Evolutionary conservation across 2,329 filamentous ascomycete genomes (phyloP), one percentile per base, ranked within the genome.

Genomic region (Myriosclerotinia scirpicola): DNA sequence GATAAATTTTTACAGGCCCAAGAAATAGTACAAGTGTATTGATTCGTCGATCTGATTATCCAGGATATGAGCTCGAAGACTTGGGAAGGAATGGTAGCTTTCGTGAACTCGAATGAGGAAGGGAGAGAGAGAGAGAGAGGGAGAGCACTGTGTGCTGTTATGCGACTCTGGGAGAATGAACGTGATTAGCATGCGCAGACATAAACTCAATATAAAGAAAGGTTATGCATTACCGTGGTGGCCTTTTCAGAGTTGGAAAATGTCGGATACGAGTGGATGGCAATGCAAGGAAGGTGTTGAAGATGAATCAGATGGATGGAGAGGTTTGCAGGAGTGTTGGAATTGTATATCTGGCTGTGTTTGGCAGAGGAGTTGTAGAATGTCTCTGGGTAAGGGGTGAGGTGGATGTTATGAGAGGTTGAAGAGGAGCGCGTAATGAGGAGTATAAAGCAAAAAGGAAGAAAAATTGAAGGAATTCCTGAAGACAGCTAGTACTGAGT

Each of bases 1-100:
- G 30, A 20, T 11, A 5, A 22, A 14, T 17, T 11, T 1, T 22
- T 11, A 2, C 4, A 20, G 3, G 4, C 12, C 3, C 2, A 1
- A 22, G 44, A 36, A 9, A 50, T 8, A 8, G 22, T 38, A 14
- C 14, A 22, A 15, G 20, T 38, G 14, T 22, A 48, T 14, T 36
- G 1, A 22, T 22, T 20, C 8, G 7, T n/a, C 5, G 48, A 22
- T 14, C 46, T 5, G 48, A 30, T 3, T 52, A 17, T 26, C 22
- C 0, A 6, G 9, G 14, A 50, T 12, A n/a, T 48, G 44, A 46
- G 4, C 6, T 6, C 8, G 44, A 48, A 48, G 2, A 9, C 44
- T 20, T 22, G 30, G 30, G 30, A 34, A 34, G 30, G 30, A 34
- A 34, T 34, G 30, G 6, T 34, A 34, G 30, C 6, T 34, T 34